Base-by-base conservation (phyloP, 805 yeast species). In the Saturnispora halmiae region DNA sequence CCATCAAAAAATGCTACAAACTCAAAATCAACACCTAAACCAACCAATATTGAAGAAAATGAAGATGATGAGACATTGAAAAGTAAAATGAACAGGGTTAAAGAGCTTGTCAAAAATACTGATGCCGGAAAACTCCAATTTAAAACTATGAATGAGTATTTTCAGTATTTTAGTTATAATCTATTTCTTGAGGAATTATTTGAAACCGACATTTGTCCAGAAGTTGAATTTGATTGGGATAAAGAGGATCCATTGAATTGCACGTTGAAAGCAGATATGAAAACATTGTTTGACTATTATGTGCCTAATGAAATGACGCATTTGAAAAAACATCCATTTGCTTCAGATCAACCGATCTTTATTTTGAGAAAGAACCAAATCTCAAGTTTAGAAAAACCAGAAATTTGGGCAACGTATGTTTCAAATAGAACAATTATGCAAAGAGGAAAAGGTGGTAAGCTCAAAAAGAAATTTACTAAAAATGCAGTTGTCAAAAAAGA, bases 161-260 rank as follows among this genome's bases (percentile, higher is more conserved):
- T 70, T 52, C 61, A 69, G 46, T 78, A 75, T 46, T 72, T 77
- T 64, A 70, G 81, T 41, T 72, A 71, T 56, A 77, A 77, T 40
- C 55, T 80, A 41, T 78, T 75, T 44, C 61, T 77, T 31, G 88
- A 81, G 53, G 83, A 80, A 49, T 67, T 72, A 40, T 59, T 66
- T 20, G 72, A 68, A 21, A 63, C 65, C 14, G 65, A 67, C 7
- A 67, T 73, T 37, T 57, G 69, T 29, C 61, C 68, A 0, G 71
- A 73, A 39, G 68, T 76, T 47, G 58, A 65, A 7, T 61, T 78
- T 33, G 46, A 47, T 15, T 53, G 58, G 27, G 28, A 31, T 14
- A 20, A 31, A 19, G 22, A 31, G 20, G 63, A 66, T 44, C 15
- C 9, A 6, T 19, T 16, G 5, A 61, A 65, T 43, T 66, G 67